Base-by-base conservation (phyloP, 495 filamentous ascomycete genomes). In the Aspergillus conjunctus region DNA sequence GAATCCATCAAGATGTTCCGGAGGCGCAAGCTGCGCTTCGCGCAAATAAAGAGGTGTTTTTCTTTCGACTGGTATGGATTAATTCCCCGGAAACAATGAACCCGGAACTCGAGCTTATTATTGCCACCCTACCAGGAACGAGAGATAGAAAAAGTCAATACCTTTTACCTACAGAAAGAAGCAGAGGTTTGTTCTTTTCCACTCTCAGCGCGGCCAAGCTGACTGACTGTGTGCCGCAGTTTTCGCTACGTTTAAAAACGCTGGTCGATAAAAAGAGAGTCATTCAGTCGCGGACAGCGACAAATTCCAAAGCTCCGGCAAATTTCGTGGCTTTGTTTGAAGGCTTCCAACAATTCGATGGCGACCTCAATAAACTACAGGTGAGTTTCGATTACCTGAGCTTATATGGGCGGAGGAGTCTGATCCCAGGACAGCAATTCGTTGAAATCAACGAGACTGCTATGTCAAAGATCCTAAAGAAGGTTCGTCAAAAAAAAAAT, bases 401-500 rank as follows among this genome's bases (percentile, higher is more conserved):
- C 8, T 11, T 20, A 30, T n/a, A 1, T 7, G n/a, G 21, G 37
- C 6, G 10, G 45, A 12, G 26, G 15, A 31, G 50, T 32, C 61
- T 59, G 18, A 59, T 54, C 14, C 31, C 3, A n/a, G 26, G 2
- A 53, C 31, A 85, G 81, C 94, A 98, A 82, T 98, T 98, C 69
- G 91, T 98, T 52, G 93, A 97, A 68, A 90, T 97, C 68, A 98
- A 98, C 74, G 93, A 93, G 65, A 96, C 90, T 11, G 94, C 92
- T 22, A 95, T 97, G 73, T 97, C 94, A 20, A 98, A 98, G 73
- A 98, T 98, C 46, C 81, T 98, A 53, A 98, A 98, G 79, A 98
- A 98, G 84, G 86, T 88, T 68, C 54, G 73, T 66, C 43, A 31
- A 53, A 41, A 45, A 53, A 41, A 45, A n/a, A 32, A n/a, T 3